Base-by-base conservation (phyloP, 495 filamentous ascomycete genomes). In the Staphylotrichum longicolle region DNA sequence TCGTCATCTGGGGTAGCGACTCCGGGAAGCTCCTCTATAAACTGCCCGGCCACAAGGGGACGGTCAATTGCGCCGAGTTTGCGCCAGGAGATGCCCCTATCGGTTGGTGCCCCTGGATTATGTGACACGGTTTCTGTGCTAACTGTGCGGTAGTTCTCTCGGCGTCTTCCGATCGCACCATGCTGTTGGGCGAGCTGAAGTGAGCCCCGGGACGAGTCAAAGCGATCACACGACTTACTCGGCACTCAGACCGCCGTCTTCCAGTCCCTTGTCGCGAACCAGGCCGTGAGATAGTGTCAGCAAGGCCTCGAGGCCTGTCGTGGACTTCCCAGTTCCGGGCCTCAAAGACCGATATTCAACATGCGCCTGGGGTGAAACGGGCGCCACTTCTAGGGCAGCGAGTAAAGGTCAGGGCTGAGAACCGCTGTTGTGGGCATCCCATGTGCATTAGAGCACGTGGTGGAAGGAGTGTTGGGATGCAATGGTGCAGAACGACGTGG, bases 51-150 rank as follows among this genome's bases (percentile, higher is more conserved):
- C 94, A 99, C 69, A 93, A 92, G 73, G 94, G 95, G 11, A 89
- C 91, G 2, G 95, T 98, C 47, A 98, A 98, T 69, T 93, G 93
- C 72, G 93, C 93, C 56, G 86, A 91, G 65, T 93, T 99, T 70
- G 88, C 89, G 40, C 91, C 94, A 2, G 85, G 85, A 46, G 74
- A 73, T 50, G 93, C 96, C 63, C 91, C 93, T 47, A 88, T 98
- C 52, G 86, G 93, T 97, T 81, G 86, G 93, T 88, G 27, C 27
- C 12, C 10, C 3, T 9, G 5, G 8, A 15, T 8, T 60, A 32
- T 47, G 32, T 32, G 10, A 5, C 4, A 30, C 57, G 33, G 12
- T 57, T 20, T 27, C 64, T 65, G 67, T 69, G 52, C 75, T 76
- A 63, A 83, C 66, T 51, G n/a, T 47, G 30, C 20, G 34, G 10